A percentile compares a stretch with the other conserved stretches of the same genome.
phyloP scores from a whole-genome alignment of 768 basidiomycete genomes.

The Rhodosporidiobolus odoratus region DNA sequence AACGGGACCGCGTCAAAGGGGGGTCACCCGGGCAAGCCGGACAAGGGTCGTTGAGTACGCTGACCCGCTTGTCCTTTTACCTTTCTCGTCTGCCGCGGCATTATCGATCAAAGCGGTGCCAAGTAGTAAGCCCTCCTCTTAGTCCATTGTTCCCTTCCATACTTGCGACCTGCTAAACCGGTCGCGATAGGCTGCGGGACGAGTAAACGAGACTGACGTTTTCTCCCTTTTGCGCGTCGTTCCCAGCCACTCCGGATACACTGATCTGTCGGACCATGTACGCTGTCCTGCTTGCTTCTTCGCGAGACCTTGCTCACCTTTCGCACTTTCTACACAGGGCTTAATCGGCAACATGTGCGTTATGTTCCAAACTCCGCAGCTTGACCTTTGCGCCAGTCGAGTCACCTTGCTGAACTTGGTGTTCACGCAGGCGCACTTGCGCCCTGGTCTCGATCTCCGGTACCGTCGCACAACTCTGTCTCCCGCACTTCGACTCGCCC shows the following conservation, averaged over 20 bases:
- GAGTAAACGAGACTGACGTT: neutral
- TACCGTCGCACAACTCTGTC: constrained; percentile 32
- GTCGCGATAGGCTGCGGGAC: too few relatives aligned
- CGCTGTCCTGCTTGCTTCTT: too few relatives aligned
- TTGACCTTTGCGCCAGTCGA: neutral
- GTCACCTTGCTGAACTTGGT: neutral
- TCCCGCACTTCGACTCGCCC: constrained; percentile 38
- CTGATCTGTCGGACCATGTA: constrained; percentile 25
- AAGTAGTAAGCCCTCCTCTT: neutral
- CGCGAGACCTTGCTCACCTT: too few relatives aligned
- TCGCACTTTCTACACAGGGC: too few relatives aligned
- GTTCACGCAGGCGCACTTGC: constrained; percentile 5
- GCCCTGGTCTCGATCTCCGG: constrained; percentile 36
- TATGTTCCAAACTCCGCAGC: neutral
- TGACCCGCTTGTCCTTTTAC: too few relatives aligned
- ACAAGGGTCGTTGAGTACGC: too few relatives aligned
- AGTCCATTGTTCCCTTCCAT: too few relatives aligned
- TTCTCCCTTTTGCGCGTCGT: neutral
- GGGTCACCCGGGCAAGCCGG: too few relatives aligned
- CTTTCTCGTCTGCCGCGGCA: too few relatives aligned
- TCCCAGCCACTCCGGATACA: constrained; percentile 8
- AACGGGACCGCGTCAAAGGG: too few relatives aligned
- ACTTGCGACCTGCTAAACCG: neutral
- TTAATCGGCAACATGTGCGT: constrained; percentile 32
- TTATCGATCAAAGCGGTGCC: too few relatives aligned